These are phyloP conservation scores for Colletotrichum echinochloae DNA, from an alignment of 2,329 filamentous ascomycete genomes.

Conservation along the genomic window DNA sequence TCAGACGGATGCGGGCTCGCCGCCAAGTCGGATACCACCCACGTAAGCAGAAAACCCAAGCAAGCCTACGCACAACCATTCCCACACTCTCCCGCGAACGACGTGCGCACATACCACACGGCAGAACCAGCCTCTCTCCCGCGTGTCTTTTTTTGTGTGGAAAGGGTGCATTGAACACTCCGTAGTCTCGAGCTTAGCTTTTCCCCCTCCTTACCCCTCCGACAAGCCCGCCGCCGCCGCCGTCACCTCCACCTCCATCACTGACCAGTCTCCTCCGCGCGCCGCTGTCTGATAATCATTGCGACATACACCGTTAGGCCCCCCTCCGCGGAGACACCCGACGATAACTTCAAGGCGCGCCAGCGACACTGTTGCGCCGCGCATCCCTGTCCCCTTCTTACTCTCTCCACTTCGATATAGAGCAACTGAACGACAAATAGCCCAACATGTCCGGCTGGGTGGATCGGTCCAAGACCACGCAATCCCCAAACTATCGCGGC, in stretches of 20 bases:
- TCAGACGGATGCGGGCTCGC: background rate
- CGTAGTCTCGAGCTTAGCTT: background rate
- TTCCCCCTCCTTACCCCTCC: slow-evolving; percentile 2
- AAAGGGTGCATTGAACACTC: slow-evolving; percentile 1
- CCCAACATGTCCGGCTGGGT: slow-evolving; percentile 46
- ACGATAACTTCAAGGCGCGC: background rate
- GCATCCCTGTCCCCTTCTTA: background rate
- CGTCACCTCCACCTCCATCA: background rate
- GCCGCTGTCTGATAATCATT: background rate
- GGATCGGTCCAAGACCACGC: slow-evolving; percentile 68
- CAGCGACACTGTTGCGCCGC: slow-evolving; percentile 9
- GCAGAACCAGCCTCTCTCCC: slow-evolving; percentile 28
- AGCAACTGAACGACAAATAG: background rate
- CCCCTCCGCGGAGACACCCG: background rate
- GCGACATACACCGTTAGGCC: background rate
- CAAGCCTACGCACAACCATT: background rate
- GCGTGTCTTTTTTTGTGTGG: slow-evolving; percentile 6
- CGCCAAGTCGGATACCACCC: background rate
- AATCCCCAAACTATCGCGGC: slow-evolving; percentile 68
- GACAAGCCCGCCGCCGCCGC: background rate
- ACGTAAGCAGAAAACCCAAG: slow-evolving; percentile 21
- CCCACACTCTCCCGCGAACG: background rate
- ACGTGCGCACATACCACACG: slow-evolving; percentile 13
- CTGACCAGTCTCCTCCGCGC: slow-evolving; percentile 7
- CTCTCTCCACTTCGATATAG: background rate